These are phyloP conservation scores for Pseudonitzschia delicatissima DNA, from an alignment of 108 stramenopile genomes.

Conservation along the genomic window DNA sequence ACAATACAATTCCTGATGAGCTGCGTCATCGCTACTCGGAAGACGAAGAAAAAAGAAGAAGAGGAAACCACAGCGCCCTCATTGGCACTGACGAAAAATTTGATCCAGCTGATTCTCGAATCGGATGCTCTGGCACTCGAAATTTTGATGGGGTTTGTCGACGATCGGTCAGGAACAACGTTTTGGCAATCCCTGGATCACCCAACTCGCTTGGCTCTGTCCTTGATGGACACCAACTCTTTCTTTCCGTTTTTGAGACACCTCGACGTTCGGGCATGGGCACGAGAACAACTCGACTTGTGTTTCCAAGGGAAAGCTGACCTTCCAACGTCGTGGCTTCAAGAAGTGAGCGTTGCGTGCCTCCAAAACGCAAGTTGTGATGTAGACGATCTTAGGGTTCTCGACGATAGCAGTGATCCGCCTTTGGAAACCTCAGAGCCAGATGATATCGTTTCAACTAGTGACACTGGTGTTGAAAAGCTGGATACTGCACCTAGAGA, in stretches of 20 bases:
- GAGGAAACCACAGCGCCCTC: constrained; percentile 1
- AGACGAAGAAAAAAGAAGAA: constrained; percentile 5
- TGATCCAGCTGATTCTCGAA: constrained; percentile 56
- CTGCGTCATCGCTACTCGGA: constrained; percentile 46
- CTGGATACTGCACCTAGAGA: constrained; percentile 14
- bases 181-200: constrained; percentile 75
- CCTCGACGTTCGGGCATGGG: constrained; percentile 69
- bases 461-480: constrained; percentile 24
- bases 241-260: constrained; percentile 61
- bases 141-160: constrained; percentile 49
- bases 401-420: neutral
- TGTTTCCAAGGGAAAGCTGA: constrained; percentile 7
- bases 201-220: constrained; percentile 50
- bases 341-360: constrained; percentile 42
- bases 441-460: too few species aligned
- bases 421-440: neutral
- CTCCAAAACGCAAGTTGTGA: constrained; percentile 71
- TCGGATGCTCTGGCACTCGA: constrained; percentile 45
- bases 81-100: constrained; percentile 47
- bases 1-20: constrained; percentile 75
- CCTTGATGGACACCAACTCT: constrained; percentile 48
- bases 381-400: constrained; percentile 22
- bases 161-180: constrained; percentile 41
- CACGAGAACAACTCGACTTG: constrained; percentile 36
- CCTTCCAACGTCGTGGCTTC: constrained; percentile 58